These are phyloP conservation scores for Thermomyces lanuginosus DNA, from an alignment of 2,329 filamentous ascomycete genomes.

Conservation along the genomic window DNA sequence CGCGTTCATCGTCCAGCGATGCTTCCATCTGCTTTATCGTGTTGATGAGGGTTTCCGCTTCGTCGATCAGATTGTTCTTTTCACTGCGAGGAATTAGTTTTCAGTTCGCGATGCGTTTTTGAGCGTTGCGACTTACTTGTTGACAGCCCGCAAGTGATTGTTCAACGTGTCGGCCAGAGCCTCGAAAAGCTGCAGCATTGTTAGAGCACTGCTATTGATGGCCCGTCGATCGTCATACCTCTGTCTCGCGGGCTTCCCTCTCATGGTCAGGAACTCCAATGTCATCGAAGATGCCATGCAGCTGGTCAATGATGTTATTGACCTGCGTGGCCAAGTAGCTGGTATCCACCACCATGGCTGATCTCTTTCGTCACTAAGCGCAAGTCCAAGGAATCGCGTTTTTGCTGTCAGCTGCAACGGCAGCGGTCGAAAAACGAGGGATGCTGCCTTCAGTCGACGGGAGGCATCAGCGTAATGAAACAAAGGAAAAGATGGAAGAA, in stretches of 20 bases:
- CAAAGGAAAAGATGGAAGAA: too few species aligned
- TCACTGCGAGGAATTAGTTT: constrained; percentile 35
- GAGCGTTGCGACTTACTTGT: constrained; percentile 34
- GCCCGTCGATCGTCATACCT: constrained; percentile 42
- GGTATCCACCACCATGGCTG: constrained; percentile 58
- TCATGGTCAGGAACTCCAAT: constrained; percentile 93
- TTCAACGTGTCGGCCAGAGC: constrained; percentile 84
- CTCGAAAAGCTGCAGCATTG: constrained; percentile 54
- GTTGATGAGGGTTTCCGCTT: constrained; percentile 70
- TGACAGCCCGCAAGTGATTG: constrained; percentile 72
- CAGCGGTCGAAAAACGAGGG: too few species aligned
- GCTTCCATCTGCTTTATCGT: constrained; percentile 86
- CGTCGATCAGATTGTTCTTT: constrained; percentile 79
- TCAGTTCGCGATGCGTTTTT: not conserved
- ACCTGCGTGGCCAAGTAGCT: constrained; percentile 90
- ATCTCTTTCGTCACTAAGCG: too few species aligned
- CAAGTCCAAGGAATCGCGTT: too few species aligned
- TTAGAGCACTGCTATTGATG: constrained; percentile 5
- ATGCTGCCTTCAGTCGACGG: too few species aligned
- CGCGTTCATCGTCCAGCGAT: constrained; percentile 62
- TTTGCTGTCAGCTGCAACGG: too few species aligned
- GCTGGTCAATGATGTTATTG: constrained; percentile 78
- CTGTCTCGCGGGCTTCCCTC: constrained; percentile 71
- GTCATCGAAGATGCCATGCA: constrained; percentile 91
- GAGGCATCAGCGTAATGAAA: too few species aligned